These are phyloP conservation scores for Epichloe sibirici DNA, from an alignment of 2,329 filamentous ascomycete genomes.

Conservation along the genomic window DNA sequence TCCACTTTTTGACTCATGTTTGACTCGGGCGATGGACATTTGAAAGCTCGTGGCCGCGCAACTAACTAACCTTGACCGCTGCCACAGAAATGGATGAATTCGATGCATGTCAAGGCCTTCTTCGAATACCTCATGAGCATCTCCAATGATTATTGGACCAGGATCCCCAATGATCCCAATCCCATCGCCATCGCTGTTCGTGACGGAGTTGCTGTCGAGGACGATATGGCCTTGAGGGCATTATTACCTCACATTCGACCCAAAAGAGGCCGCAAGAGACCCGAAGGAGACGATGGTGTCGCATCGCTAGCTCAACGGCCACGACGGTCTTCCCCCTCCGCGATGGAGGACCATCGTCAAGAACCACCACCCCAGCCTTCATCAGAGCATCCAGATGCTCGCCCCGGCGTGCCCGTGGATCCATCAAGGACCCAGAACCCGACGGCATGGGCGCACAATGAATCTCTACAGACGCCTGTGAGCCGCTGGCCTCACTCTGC, in stretches of 20 bases:
- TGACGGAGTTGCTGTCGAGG: constrained; percentile 74
- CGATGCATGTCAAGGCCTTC: constrained; percentile 89
- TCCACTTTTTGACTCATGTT: background rate
- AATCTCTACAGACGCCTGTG: constrained; percentile 47
- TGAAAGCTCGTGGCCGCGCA: background rate
- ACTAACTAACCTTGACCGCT: background rate
- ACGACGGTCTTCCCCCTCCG: constrained; percentile 42
- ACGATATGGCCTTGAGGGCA: constrained; percentile 78
- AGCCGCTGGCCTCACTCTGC: constrained; percentile 68
- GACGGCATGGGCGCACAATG: constrained; percentile 25
- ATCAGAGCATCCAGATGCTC: constrained; percentile 32
- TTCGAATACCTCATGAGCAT: constrained; percentile 81
- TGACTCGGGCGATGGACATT: no score
- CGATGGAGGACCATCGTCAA: constrained; percentile 26
- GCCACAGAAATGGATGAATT: constrained; percentile 80
- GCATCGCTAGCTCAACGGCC: constrained; percentile 46
- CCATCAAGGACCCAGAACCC: constrained; percentile 20
- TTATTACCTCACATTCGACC: constrained; percentile 65
- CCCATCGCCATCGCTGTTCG: constrained; percentile 53
- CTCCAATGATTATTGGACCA: constrained; percentile 65
- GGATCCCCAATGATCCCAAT: constrained; percentile 54
- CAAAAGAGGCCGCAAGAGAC: constrained; percentile 49
- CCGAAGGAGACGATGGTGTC: constrained; percentile 45
- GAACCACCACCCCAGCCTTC: constrained; percentile 26
- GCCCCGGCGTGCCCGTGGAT: constrained; percentile 22